Evolutionary conservation across 1,284 basidiomycete species (phyloP).

Genomic region (Coniferiporia sulphurascens): DNA sequence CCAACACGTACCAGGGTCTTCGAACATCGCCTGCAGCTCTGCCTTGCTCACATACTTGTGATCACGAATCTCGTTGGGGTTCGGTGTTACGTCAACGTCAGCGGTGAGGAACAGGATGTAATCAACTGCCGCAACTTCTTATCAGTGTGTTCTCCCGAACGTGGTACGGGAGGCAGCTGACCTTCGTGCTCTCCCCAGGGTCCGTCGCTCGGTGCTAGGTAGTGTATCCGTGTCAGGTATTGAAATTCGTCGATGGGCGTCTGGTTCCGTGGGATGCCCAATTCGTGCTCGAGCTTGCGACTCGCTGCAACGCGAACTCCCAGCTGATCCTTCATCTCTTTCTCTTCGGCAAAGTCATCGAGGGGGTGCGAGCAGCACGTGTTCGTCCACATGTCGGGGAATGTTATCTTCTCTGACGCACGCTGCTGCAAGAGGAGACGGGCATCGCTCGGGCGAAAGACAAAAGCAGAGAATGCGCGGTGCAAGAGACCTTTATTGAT

Average conservation of each 20-base stretch:
- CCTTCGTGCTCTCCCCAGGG: constrained; percentile 99
- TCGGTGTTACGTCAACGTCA: constrained; percentile 82
- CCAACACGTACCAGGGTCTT: constrained; percentile 57
- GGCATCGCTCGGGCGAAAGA: constrained; percentile 93
- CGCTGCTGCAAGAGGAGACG: constrained; percentile 94
- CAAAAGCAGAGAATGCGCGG: constrained; percentile 96
- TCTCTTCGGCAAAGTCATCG: constrained; percentile 83
- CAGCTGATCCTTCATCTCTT: constrained; percentile 73
- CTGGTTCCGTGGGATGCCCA: constrained; percentile 83
- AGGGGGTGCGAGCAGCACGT: constrained; percentile 99
- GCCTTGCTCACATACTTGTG: constrained; percentile 87
- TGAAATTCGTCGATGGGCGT: constrained; percentile 86
- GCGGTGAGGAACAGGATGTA: constrained; percentile 96
- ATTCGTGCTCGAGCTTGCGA: constrained; percentile 94
- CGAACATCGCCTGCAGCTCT: constrained; percentile 90
- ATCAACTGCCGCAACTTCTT: constrained; percentile 64
- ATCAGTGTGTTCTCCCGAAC: constrained; percentile 4
- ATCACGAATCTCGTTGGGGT: constrained; percentile 90
- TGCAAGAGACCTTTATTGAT: constrained; percentile 94
- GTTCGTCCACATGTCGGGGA: constrained; percentile 99
- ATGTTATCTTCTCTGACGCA: constrained; percentile 97
- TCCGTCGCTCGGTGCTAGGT: constrained; percentile 90
- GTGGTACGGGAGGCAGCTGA: constrained; percentile 33
- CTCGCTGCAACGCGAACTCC: constrained; percentile 89
- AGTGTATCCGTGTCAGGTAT: constrained; percentile 96